Conservation (phyloP, 2,329 filamentous ascomycete genomes). For the Colletotrichum abscissum region DNA sequence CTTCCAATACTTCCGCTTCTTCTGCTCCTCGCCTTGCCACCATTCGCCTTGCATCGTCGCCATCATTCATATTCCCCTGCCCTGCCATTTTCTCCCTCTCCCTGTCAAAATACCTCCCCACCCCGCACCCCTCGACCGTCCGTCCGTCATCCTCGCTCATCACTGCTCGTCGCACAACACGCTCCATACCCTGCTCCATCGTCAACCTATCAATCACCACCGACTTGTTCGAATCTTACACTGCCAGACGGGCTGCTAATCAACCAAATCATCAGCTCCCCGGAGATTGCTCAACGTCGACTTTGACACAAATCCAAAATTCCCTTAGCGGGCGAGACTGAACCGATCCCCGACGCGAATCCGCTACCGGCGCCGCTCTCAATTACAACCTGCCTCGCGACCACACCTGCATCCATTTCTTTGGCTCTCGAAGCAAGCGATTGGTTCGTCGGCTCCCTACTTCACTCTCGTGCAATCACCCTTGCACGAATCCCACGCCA, state of each 20-base stretch:
- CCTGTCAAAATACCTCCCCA: slow-evolving; percentile 34
- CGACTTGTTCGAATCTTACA: neutral
- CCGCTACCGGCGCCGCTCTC: slow-evolving; percentile 23
- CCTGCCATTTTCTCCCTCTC: slow-evolving; percentile 34
- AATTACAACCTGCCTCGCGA: slow-evolving; percentile 7
- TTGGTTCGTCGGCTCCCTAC: slow-evolving; percentile 9
- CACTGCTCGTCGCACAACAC: slow-evolving; percentile 33
- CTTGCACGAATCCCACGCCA: slow-evolving; percentile 14
- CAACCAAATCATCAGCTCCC: slow-evolving; percentile 4
- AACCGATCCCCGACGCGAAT: slow-evolving; percentile 19
- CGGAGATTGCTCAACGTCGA: slow-evolving; percentile 4
- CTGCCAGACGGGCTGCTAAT: slow-evolving; percentile 17
- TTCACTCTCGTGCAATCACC: slow-evolving; percentile 21
- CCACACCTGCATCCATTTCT: neutral
- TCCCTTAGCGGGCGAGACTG: neutral
- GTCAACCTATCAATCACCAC: slow-evolving; percentile 23
- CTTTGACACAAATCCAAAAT: slow-evolving; percentile 17
- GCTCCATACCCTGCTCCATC: slow-evolving; percentile 17
- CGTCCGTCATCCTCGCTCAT: slow-evolving; percentile 35
- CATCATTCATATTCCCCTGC: slow-evolving; percentile 36
- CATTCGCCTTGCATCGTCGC: slow-evolving; percentile 35
- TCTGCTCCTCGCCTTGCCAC: slow-evolving; percentile 32
- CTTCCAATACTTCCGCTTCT: slow-evolving; percentile 18
- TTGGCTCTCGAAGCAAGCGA: slow-evolving; percentile 22
- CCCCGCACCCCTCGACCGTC: slow-evolving; percentile 34